These are phyloP conservation scores for Thermomyces lanuginosus DNA, from an alignment of 2,329 filamentous ascomycete genomes.

Conservation along the genomic window DNA sequence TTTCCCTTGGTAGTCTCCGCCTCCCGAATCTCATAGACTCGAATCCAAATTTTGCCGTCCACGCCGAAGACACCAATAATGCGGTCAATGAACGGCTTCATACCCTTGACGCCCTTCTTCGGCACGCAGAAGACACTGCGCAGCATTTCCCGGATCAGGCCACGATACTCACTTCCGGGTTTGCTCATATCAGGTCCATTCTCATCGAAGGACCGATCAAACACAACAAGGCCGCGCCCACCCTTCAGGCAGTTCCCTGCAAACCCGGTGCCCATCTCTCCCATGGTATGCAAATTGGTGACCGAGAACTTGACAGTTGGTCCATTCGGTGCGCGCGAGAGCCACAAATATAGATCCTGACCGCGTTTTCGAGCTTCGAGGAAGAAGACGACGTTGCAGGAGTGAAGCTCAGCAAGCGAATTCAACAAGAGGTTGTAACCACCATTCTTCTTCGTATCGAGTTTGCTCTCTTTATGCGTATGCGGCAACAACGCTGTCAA, in stretches of 20 bases:
- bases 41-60: conserved; percentile 89
- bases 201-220: conserved; percentile 72
- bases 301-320: conserved; percentile 45
- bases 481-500: conserved; percentile 79
- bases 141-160: conserved; percentile 65
- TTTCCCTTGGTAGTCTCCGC: conserved; percentile 44
- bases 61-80: conserved; percentile 84
- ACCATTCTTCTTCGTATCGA: conserved; percentile 65
- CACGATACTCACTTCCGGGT: conserved; percentile 28
- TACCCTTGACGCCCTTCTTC: conserved; percentile 60
- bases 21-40: conserved; percentile 86
- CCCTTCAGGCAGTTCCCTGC: conserved; percentile 94
- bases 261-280: conserved; percentile 53
- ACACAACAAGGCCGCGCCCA: conserved; percentile 75
- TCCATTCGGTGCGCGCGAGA: conserved; percentile 77
- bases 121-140: conserved; percentile 85
- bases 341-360: conserved; percentile 54
- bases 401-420: conserved; percentile 62
- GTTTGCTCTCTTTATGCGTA: conserved; percentile 84
- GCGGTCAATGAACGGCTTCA: conserved; percentile 91
- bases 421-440: conserved; percentile 58
- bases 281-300: conserved; percentile 73
- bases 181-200: conserved; percentile 54
- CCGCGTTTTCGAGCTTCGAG: conserved; percentile 81
- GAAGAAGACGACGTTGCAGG: conserved; percentile 88